Base-by-base conservation (phyloP, 306 rosid species). In the Inga leiocalycina region DNA sequence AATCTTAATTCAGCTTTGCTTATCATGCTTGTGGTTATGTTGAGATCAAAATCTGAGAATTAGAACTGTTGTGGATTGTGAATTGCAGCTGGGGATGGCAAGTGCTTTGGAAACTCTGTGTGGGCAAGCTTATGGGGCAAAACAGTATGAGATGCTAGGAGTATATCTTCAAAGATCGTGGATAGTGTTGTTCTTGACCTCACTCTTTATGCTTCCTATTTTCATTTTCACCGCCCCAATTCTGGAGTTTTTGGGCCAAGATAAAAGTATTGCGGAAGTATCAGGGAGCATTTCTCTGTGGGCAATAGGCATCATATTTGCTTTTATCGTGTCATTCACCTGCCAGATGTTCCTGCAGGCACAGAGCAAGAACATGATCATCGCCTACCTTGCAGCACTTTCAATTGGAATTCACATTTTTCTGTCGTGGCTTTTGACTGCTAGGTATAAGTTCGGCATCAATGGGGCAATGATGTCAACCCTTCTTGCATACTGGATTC, bases 91-190 rank as follows among this genome's bases (percentile, higher is more conserved):
- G 11, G 93, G 93, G 0, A 90, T 90, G 93, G 85, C 93, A 8
- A 86, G 93, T 81, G 93, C 93, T 27, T 80, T 88, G 80, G 86
- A 86, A 76, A 90, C 93, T 52, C 88, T 90, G 3, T 86, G 90
- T 76, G 93, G 93, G 51, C 93, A 90, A 83, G 87, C 90, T 35
- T 88, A 54, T 79, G 91, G 93, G 24, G 91, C 93, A n/a, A 86
- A 85, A 73, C 81, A 84, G 20, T 86, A 86, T 69, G 4, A 75
- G 48, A 88, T 88, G 90, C 83, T 90, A 6, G 93, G 93, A 80
- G 44, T 90, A 27, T 78, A 90, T 81, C 90, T 90, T 49, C 93
- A 90, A 74, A 86, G 93, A 74, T 90, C 91, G 12, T 90, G 93
- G 93, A 73, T 90, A 78, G 85, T 88, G 5, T 73, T 88, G 51